phyloP scores from a whole-genome alignment of 164 flowering plant species.

The Berberis thunbergii region DNA sequence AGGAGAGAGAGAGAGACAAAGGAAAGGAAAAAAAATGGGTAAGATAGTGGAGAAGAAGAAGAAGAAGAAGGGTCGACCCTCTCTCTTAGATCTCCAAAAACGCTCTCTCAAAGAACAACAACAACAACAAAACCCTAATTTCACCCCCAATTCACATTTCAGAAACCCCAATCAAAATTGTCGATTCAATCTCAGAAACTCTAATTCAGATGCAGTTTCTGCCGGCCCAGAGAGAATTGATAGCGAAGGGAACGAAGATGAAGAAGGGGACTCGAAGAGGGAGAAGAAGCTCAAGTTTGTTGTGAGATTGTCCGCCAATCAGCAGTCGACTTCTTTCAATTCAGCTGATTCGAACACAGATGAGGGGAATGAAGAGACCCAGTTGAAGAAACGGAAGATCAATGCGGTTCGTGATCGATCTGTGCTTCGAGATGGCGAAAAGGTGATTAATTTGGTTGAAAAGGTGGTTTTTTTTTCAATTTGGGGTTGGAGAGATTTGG shows the following conservation, averaged over 20 bases:
- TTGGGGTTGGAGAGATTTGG: background rate
- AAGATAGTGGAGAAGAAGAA: constrained; percentile 37
- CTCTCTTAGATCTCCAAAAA: constrained; percentile 60
- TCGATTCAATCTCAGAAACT: constrained; percentile 21
- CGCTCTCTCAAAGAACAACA: constrained; percentile 27
- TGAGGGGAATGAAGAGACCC: constrained; percentile 6
- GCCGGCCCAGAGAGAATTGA: constrained; percentile 18
- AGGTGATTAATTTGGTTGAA: constrained; percentile 19
- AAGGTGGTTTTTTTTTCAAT: background rate
- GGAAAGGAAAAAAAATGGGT: constrained; percentile 29
- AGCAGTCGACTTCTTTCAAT: background rate
- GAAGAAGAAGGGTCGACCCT: constrained; percentile 89
- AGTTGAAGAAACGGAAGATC: constrained; percentile 41
- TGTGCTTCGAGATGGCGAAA: constrained; percentile 9
- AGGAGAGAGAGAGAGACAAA: constrained; percentile 26
- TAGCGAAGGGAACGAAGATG: constrained; percentile 36
- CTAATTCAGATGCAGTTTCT: constrained; percentile 18
- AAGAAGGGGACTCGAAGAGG: constrained; percentile 32
- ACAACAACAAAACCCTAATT: constrained; percentile 2
- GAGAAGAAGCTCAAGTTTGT: constrained; percentile 22
- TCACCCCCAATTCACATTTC: constrained; percentile 19
- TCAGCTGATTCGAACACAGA: constrained; percentile 1
- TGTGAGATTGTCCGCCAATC: background rate
- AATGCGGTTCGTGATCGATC: constrained; percentile 43
- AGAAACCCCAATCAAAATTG: constrained; percentile 6